Conservation (phyloP, 495 filamentous ascomycete species). For the Aspergillus mulundensis region DNA sequence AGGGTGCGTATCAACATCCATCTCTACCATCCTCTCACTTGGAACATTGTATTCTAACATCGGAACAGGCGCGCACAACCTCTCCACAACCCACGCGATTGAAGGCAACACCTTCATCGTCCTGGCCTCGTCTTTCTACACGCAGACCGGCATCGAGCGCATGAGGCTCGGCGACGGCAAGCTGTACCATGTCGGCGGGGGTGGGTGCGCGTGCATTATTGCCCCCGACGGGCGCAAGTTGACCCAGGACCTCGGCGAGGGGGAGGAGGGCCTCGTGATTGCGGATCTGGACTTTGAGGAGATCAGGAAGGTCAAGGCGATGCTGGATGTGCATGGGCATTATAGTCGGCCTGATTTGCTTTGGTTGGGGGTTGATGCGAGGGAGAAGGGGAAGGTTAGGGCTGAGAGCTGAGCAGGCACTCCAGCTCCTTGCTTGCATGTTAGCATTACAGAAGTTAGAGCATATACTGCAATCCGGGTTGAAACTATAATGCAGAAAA, state of each 20-base stretch:
- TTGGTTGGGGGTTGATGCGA: too few species aligned
- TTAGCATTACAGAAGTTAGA: too few species aligned
- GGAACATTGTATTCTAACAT: too few species aligned
- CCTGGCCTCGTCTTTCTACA: not conserved
- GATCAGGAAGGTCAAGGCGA: not conserved
- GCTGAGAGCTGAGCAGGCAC: too few species aligned
- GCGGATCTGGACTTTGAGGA: not conserved
- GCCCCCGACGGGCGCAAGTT: not conserved
- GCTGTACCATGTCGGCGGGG: not conserved
- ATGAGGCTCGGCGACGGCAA: not conserved
- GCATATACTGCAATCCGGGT: too few species aligned
- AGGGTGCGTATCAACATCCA: not conserved
- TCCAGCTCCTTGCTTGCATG: too few species aligned
- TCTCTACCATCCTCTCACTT: too few species aligned
- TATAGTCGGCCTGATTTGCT: not conserved
- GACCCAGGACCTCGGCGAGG: too few species aligned
- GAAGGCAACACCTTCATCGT: not conserved
- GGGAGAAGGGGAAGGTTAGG: slow-evolving; percentile 16
- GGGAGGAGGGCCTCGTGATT: not conserved
- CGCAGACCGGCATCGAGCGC: not conserved
- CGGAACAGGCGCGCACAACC: too few species aligned
- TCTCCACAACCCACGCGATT: not conserved
- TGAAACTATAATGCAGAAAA: too few species aligned
- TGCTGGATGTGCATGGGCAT: not conserved
- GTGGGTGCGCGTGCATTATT: not conserved